Conservation (phyloP, 352 stramenopile species). For the Elongisporangium anandrum region DNA sequence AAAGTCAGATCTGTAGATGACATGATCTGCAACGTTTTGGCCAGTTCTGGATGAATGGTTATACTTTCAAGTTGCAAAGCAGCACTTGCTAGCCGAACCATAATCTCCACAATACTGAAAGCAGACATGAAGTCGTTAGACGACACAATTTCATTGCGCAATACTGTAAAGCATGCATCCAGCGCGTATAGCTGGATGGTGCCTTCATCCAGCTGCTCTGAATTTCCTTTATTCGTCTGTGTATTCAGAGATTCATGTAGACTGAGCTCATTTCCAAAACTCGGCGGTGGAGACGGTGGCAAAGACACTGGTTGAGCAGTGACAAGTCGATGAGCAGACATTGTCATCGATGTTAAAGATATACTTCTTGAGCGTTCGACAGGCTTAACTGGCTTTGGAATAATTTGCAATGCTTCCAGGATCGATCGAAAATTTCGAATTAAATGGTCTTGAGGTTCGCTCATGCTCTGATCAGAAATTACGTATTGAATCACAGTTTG, state of each 20-base stretch:
- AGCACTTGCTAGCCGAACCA: conserved; percentile 42
- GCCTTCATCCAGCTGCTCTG: neutral
- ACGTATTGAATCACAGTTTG: conserved; percentile 31
- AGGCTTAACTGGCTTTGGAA: conserved; percentile 7
- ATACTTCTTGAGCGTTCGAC: neutral
- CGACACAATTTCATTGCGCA: conserved; percentile 21
- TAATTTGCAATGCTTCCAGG: conserved; percentile 26
- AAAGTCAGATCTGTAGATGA: conserved; percentile 67
- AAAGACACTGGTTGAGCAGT: neutral
- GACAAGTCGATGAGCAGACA: neutral
- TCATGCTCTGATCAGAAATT: conserved; percentile 20
- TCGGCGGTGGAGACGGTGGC: neutral
- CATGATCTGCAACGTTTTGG: conserved; percentile 77
- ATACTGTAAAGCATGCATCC: conserved; percentile 42
- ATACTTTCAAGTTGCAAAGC: conserved; percentile 29
- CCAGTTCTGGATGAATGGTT: conserved; percentile 17
- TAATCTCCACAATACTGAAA: conserved; percentile 36
- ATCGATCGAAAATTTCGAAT: conserved; percentile 19
- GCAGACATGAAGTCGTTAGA: conserved; percentile 23
- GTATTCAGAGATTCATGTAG: neutral
- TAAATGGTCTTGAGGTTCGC: conserved; percentile 18
- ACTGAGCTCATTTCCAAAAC: neutral
- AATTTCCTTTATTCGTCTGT: neutral
- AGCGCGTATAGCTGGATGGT: conserved; percentile 35
- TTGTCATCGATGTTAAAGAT: neutral